phyloP scores from a whole-genome alignment of 1,284 basidiomycete species.

The Austroboletus novae-zelandiae region DNA sequence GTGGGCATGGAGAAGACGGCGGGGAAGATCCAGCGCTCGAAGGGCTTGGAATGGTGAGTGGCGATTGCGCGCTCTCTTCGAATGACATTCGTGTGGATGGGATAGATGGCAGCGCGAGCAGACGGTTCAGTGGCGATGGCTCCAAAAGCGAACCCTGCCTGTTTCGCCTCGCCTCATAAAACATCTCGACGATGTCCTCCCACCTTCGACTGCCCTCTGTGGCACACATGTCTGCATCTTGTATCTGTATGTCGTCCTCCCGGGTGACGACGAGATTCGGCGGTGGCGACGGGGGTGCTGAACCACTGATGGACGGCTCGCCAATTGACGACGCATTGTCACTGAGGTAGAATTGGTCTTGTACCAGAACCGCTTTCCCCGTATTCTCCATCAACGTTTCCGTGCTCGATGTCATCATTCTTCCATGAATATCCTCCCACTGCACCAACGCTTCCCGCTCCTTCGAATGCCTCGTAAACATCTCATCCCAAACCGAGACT shows the following conservation, averaged over 20 bases:
- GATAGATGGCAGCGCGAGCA: slow-evolving; percentile 26
- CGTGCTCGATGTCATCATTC: slow-evolving; percentile 28
- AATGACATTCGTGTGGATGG: slow-evolving; percentile 20
- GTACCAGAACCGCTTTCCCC: neutral
- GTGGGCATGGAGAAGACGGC: slow-evolving; percentile 6
- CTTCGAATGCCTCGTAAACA: slow-evolving; percentile 54
- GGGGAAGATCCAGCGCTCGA: slow-evolving; percentile 13
- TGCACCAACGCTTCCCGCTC: slow-evolving; percentile 56
- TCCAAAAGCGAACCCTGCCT: slow-evolving; percentile 1
- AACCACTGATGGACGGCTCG: slow-evolving; percentile 16
- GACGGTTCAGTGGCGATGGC: slow-evolving; percentile 4
- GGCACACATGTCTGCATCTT: slow-evolving; percentile 5
- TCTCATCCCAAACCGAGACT: slow-evolving; percentile 58
- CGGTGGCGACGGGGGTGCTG: slow-evolving; percentile 22
- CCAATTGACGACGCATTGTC: slow-evolving; percentile 15
- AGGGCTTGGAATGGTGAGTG: slow-evolving; percentile 25
- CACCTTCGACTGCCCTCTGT: slow-evolving; percentile 2
- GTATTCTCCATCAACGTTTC: slow-evolving; percentile 30
- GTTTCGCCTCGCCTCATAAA: slow-evolving; percentile 2
- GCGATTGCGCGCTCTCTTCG: slow-evolving; percentile 24
- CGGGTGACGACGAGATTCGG: slow-evolving; percentile 14
- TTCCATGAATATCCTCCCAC: slow-evolving; percentile 42
- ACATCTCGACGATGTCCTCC: slow-evolving; percentile 14
- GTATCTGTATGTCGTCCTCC: slow-evolving; percentile 16
- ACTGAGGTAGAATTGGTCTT: slow-evolving; percentile 19